Evolutionary conservation across 177 flowering plant species (phyloP).

Genomic region (Vitis hybrid): DNA sequence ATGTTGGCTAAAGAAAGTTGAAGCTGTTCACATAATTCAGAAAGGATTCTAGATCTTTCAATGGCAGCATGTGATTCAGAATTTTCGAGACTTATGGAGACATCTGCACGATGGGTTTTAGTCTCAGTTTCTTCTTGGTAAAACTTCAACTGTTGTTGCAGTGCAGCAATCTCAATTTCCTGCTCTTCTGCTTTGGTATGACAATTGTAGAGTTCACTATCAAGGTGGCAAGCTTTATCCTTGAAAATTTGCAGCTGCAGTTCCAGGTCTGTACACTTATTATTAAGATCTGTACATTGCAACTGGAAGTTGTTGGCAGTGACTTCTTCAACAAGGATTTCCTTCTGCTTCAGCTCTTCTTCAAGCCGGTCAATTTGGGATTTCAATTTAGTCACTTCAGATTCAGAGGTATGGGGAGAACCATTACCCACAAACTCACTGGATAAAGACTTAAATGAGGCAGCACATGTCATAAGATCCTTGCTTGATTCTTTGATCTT

Average conservation of each 20-base stretch:
- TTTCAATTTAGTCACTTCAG: background rate
- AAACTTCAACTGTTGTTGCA: conserved; percentile 29
- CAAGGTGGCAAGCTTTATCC: conserved; percentile 38
- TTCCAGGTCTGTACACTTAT: conserved; percentile 39
- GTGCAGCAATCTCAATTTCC: conserved; percentile 21
- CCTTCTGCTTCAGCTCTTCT: conserved; percentile 7
- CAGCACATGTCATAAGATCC: conserved; percentile 11
- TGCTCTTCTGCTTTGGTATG: conserved; percentile 27
- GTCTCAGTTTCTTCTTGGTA: conserved; percentile 22
- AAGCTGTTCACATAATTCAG: conserved; percentile 15
- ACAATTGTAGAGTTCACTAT: conserved; percentile 27
- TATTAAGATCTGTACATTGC: conserved; percentile 27
- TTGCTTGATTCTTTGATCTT: conserved; percentile 39
- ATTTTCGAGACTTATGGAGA: conserved; percentile 9
- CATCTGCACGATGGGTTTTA: background rate
- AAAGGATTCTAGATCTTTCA: background rate
- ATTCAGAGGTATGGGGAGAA: background rate
- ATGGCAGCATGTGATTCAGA: conserved; percentile 16
- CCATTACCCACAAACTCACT: conserved; percentile 2
- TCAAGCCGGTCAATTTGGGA: conserved; percentile 5
- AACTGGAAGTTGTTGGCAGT: conserved; percentile 10
- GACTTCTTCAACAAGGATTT: conserved; percentile 16
- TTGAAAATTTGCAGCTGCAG: conserved; percentile 33
- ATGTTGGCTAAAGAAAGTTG: conserved; percentile 9
- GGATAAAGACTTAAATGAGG: conserved; percentile 18